Evolutionary conservation across 805 yeast species (phyloP), one percentile per base, ranked within the genome.

Genomic region (Myxozyma geophila): DNA sequence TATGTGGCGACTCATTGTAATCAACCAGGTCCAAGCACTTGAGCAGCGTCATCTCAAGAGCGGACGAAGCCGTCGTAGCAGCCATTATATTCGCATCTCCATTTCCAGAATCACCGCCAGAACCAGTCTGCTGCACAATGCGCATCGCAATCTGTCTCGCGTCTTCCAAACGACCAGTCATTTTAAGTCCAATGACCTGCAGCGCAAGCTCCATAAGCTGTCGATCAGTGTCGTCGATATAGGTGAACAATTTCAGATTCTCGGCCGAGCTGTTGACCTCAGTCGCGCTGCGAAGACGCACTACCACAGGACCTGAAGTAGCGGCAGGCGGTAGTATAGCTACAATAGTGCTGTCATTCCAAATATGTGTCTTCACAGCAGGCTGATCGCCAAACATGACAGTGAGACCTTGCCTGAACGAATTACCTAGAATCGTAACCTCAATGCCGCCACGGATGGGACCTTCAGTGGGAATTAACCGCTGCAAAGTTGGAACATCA

Each of bases 391-490:
- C 99, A 77, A 95, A 95, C 76, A 88, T 88, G 15, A 93, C 97
- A 28, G 80, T 79, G 62, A 93, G 78, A 0, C 96, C 97, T 17
- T 88, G 89, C 59, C 87, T 85, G 80, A 95, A 95, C 63, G 91
- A 89, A 54, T 87, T 82, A 1, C 99, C 99, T 50, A 95, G 79
- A 55, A 95, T 78, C 0, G 99, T 95, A 7, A 95, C 90, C 75
- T 95, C 99, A 49, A 92, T 87, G 17, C 99, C 99, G 69, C 99
- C 99, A 67, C 97, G 83, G 12, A 92, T 83, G 9, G 98, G 96
- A 1, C 99, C 99, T 74, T 90, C 95, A 0, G 96, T 88, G 0
- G 99, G 99, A 62, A 95, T 92, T 10, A 95, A 88, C 63, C 97
- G 82, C 74, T 91, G 93, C 58, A 93, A 87, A 0, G 82, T 74